Evolutionary conservation across 169 alveolate species (phyloP).

Genomic region (Miamiensis avidus): DNA sequence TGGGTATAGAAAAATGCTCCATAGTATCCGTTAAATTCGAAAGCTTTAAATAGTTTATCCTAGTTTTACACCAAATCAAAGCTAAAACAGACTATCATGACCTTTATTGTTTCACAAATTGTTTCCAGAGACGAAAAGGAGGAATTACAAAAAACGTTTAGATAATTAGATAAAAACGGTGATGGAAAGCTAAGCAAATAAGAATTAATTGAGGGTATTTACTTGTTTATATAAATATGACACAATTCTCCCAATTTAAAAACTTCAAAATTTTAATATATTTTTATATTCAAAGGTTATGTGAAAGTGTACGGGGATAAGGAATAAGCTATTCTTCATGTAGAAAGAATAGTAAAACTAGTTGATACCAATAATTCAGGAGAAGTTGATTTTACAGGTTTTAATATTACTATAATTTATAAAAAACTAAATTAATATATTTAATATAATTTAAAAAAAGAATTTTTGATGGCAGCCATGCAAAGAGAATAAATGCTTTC

Average conservation of each 20-base stretch:
- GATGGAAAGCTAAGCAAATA: constrained; percentile 78
- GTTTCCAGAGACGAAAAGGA: constrained; percentile 88
- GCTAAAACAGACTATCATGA: constrained; percentile 60
- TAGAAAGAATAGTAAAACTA: constrained; percentile 66
- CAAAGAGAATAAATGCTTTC: constrained; percentile 86
- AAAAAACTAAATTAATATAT: too few relatives aligned
- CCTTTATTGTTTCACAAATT: constrained; percentile 65
- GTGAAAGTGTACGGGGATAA: constrained; percentile 20
- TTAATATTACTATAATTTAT: too few relatives aligned
- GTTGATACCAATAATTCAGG: constrained; percentile 88
- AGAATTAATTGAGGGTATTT: constrained; percentile 50
- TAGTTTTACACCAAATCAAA: constrained; percentile 32
- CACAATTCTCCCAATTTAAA: neutral
- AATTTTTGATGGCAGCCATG: constrained; percentile 94
- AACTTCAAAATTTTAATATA: too few relatives aligned
- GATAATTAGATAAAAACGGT: constrained; percentile 89
- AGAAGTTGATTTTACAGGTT: constrained; percentile 66
- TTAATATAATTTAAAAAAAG: constrained; percentile 37
- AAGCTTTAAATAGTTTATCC: neutral
- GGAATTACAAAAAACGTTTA: constrained; percentile 85
- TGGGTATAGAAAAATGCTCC: neutral
- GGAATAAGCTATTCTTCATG: constrained; percentile 72
- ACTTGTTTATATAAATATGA: too few relatives aligned
- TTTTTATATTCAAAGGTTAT: neutral
- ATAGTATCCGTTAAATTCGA: neutral